Conservation (phyloP, 2,329 filamentous ascomycete species). For the Ceratocystis alfenasii region DNA sequence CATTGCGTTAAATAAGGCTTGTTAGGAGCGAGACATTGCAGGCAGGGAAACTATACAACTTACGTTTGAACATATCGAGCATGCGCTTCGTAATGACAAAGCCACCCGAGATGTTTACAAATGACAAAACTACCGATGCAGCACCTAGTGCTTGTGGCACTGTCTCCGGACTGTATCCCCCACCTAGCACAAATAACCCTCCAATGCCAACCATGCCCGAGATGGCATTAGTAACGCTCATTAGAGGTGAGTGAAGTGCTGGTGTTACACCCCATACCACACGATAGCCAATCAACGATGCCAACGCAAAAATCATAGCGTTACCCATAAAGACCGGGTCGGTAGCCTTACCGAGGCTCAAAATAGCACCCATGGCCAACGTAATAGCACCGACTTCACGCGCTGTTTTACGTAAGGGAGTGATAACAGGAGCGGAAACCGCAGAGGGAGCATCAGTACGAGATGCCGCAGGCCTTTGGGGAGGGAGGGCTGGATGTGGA, state of each 20-base stretch:
- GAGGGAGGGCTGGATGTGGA: constrained; percentile 52
- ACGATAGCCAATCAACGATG: constrained; percentile 75
- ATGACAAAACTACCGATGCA: constrained; percentile 68
- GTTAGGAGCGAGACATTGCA: background rate
- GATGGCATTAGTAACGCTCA: constrained; percentile 90
- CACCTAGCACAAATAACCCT: constrained; percentile 78
- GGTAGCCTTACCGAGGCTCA: constrained; percentile 69
- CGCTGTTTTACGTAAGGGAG: constrained; percentile 68
- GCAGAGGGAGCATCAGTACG: constrained; percentile 35
- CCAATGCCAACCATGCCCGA: constrained; percentile 83
- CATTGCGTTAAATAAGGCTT: background rate
- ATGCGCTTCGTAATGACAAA: constrained; percentile 89
- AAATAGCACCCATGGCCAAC: constrained; percentile 61
- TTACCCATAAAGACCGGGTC: constrained; percentile 80
- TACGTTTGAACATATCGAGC: constrained; percentile 79
- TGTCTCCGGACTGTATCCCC: constrained; percentile 64
- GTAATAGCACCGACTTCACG: constrained; percentile 65
- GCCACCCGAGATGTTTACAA: constrained; percentile 78
- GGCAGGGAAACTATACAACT: constrained; percentile 25
- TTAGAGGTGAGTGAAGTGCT: constrained; percentile 74
- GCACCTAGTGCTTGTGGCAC: constrained; percentile 70
- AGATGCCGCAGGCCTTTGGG: constrained; percentile 28
- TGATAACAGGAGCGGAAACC: constrained; percentile 52
- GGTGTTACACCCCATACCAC: constrained; percentile 79
- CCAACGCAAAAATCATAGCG: constrained; percentile 70